Evolutionary conservation across 2,329 filamentous ascomycete genomes (phyloP).

Genomic region (Apiospora saccharicola): DNA sequence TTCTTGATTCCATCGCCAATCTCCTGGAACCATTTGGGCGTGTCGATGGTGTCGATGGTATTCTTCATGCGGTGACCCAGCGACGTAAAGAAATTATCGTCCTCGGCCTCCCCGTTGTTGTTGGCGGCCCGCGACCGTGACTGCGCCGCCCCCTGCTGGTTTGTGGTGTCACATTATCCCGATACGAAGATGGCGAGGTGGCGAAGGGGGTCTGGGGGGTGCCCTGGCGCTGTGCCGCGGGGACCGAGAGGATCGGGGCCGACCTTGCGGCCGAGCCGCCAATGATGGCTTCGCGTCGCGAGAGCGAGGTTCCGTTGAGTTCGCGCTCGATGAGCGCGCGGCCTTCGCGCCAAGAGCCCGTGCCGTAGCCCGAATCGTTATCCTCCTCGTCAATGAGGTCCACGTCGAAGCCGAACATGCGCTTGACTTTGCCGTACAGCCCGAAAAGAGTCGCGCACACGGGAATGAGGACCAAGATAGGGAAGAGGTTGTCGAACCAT

Average conservation of each 20-base stretch:
- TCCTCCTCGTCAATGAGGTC: constrained; percentile 77
- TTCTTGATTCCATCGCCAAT: constrained; percentile 74
- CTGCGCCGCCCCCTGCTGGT: constrained; percentile 39
- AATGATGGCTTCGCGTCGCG: constrained; percentile 55
- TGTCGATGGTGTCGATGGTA: constrained; percentile 83
- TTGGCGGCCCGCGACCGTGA: constrained; percentile 45
- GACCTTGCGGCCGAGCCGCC: constrained; percentile 45
- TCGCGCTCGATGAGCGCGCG: constrained; percentile 90
- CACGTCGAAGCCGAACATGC: constrained; percentile 77
- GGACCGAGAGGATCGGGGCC: constrained; percentile 57
- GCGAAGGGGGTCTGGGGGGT: constrained; percentile 52
- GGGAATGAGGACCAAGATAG: constrained; percentile 84
- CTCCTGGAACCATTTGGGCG: constrained; percentile 83
- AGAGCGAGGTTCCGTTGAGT: constrained; percentile 68
- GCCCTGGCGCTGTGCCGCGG: constrained; percentile 47
- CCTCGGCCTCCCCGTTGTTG: constrained; percentile 66
- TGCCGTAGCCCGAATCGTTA: constrained; percentile 71
- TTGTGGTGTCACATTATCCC: constrained; percentile 37
- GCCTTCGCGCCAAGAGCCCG: constrained; percentile 90
- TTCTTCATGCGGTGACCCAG: constrained; percentile 89
- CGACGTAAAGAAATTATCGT: constrained; percentile 84
- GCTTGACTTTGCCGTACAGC: constrained; percentile 82
- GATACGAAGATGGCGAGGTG: constrained; percentile 46
- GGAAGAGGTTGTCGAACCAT: constrained; percentile 89
- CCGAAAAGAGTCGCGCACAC: constrained; percentile 88